Evolutionary conservation across 2,329 filamentous ascomycete species (phyloP), one percentile per base, ranked within the genome.

Genomic region (Fusarium subglutinans): DNA sequence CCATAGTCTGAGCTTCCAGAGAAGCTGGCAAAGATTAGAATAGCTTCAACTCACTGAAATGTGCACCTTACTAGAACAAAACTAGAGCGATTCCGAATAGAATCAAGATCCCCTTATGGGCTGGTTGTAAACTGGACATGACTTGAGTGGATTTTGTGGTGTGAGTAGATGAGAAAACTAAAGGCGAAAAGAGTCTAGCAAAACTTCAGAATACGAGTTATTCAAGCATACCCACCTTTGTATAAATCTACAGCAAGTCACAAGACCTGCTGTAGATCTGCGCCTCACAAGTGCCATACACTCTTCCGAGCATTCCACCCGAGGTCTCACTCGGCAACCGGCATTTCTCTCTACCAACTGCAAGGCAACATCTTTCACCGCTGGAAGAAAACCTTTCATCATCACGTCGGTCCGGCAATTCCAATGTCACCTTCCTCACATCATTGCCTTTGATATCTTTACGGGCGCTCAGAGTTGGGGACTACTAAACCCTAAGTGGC

Each of bases 11-110:
- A 17, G 24, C 24, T 5, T 6, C 26, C 8, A 11, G 38, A 35
- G 24, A 54, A 28, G 20, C 51, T 54, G 35, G 2, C 22, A 13
- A 17, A 5, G 0, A 22, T 54, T n/a, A 54, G 51, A 22, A 37
- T 4, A 0, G 3, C 24, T 9, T 17, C 3, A 8, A 12, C 7
- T 5, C 6, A 38, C 7, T 1, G 2, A 3, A 9, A 7, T 17
- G 24, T 17, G 18, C 2, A 15, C n/a, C n/a, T 28, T 38, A 54
- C 51, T 54, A 54, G 51, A 54, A 54, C 14, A 54, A 17, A 5
- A 54, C 5, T 7, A 54, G 20, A 3, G 14, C 6, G 5, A 22
- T 7, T 17, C 24, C 51, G 8, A 17, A 13, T 28, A 54, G 20
- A 7, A 54, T 17, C 18, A 38, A 13, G 7, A 38, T 28, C 5